A percentile compares a stretch with the other conserved stretches of the same genome.
These are phyloP conservation scores for Ulvella scutata DNA, from an alignment of 139 green algal species.

Conservation along the genomic window DNA sequence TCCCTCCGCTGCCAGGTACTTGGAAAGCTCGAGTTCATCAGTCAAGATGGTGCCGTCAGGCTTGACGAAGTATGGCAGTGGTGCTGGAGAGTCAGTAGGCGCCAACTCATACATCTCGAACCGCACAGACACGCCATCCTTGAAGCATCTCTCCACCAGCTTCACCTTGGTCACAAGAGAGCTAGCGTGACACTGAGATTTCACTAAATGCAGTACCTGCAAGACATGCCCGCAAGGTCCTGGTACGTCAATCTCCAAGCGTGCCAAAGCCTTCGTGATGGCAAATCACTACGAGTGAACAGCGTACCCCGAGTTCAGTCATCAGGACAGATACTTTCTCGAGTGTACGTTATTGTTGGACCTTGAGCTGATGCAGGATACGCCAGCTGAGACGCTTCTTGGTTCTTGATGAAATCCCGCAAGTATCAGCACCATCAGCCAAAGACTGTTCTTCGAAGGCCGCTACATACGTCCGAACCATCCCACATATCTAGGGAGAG, in stretches of 20 bases:
- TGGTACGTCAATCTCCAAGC: not conserved
- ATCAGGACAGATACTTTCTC: no score
- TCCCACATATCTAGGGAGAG: no score
- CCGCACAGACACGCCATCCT: not conserved
- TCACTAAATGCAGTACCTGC: not conserved
- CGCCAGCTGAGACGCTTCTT: no score
- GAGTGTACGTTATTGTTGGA: no score
- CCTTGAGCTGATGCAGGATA: no score
- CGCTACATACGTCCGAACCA: no score
- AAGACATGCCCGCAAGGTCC: not conserved
- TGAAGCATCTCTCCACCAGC: not conserved
- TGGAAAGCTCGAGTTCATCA: not conserved
- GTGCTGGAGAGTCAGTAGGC: not conserved
- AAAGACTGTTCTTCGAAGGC: no score
- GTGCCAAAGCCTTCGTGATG: not conserved
- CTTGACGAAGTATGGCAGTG: not conserved
- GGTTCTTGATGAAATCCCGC: not conserved
- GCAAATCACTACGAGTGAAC: not conserved
- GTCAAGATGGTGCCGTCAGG: not conserved
- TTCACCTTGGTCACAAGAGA: not conserved
- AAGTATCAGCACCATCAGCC: no score
- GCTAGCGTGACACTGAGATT: not conserved
- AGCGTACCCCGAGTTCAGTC: not conserved
- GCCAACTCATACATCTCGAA: conserved; percentile 1
- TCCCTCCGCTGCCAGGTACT: not conserved